Base-by-base conservation (phyloP, 2,329 filamentous ascomycete genomes). In the Huntiella bhutanensis region DNA sequence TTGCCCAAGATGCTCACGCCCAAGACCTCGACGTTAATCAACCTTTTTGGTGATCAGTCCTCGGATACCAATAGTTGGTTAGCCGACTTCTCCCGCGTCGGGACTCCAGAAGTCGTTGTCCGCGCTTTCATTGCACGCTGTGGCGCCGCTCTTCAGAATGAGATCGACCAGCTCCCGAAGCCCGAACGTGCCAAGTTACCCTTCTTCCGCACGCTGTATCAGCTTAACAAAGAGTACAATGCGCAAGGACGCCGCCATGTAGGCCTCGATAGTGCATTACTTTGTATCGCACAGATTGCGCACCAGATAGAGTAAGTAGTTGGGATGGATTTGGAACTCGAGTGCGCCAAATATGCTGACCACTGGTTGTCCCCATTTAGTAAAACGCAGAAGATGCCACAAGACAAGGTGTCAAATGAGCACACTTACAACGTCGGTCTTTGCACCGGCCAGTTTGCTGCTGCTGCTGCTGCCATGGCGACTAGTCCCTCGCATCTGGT, bases 1-100 rank as follows among this genome's bases (percentile, higher is more conserved):
- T n/a, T 40, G 38, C 22, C 15, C 41, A 49, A 41, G 39, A 49
- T 49, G 48, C 22, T 28, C 22, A 28, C 22, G 7, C 22, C 1
- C 22, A 28, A 28, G 22, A 6, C 22, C 22, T 7, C 8, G 6
- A 28, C 22, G 7, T 28, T 10, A 1, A 28, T 69, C 58, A 69
- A 80, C 59, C 70, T 82, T 51, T 80, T 82, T 57, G 77, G 77
- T 63, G 78, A 82, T 57, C 78, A 82, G 62, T 81, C 77, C 50
- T 68, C 75, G 54, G 75, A 80, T 58, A 77, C 77, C 54, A 73
- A 79, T 57, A 64, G 64, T 53, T 74, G 80, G 52, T 62, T 82
- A 51, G 70, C 74, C 43, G 64, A 69, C 49, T 68, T 71, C 54
- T 68, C 61, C 55, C 64, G 64, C 45, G 58, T 61, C 51, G 61